phyloP scores from a whole-genome alignment of 2,329 filamentous ascomycete species.

The Pestalotiopsis sp. region DNA sequence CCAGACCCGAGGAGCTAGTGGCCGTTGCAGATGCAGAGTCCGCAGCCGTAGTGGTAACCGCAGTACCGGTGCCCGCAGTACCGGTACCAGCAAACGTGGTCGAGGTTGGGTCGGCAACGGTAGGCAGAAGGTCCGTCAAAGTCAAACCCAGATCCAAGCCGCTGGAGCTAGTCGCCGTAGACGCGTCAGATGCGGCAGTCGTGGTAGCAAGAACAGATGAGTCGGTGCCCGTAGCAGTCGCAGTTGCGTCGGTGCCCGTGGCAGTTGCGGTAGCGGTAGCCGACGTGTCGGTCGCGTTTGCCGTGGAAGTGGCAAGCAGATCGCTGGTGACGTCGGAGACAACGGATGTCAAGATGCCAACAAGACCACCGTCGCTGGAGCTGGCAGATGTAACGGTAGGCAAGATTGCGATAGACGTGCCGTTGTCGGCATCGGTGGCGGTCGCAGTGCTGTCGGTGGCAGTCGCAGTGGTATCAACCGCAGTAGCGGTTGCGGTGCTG shows the following conservation, averaged over 20 bases:
- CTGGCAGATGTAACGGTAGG: conserved; percentile 12
- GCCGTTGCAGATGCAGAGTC: conserved; percentile 1
- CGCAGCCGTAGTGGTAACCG: neutral
- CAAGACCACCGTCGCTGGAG: neutral
- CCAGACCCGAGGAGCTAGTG: neutral
- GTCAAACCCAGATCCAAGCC: neutral
- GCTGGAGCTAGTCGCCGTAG: neutral
- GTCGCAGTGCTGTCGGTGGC: neutral
- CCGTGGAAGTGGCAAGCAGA: conserved; percentile 1
- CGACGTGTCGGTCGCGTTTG: conserved; percentile 2
- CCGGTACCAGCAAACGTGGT: neutral
- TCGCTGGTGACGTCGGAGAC: conserved; percentile 14
- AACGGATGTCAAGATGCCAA: conserved; percentile 3
- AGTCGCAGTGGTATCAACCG: neutral
- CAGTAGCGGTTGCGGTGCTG: neutral
- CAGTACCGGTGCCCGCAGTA: neutral
- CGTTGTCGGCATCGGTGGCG: neutral
- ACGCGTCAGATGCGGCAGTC: neutral
- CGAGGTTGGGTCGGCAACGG: neutral
- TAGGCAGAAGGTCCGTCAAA: neutral
- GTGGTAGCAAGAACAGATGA: neutral
- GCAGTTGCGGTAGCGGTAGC: neutral
- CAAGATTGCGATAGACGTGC: neutral
- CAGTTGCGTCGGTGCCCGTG: neutral
- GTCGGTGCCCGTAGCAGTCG: neutral